Base-by-base conservation (phyloP, 148 eudicot genomes). In the Diospyros lotus region DNA sequence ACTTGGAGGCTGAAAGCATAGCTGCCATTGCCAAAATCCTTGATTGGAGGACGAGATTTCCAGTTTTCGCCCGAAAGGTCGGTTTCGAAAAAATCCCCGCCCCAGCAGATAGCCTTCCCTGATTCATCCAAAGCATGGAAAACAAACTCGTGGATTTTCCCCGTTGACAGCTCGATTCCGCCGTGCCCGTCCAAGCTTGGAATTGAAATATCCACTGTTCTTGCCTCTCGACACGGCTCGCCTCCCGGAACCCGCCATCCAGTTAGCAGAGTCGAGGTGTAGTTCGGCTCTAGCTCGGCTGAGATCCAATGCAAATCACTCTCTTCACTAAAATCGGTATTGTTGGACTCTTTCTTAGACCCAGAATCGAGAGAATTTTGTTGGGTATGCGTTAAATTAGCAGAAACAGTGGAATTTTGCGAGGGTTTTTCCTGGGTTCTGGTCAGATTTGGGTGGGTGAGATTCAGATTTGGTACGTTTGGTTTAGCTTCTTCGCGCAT, bases 11-110 rank as follows among this genome's bases (percentile, higher is more conserved):
- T 60, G 58, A 96, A 87, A 2, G 86, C 72, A 82, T 96, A 93
- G 10, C 83, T 89, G 13, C 99, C 99, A 69, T 96, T 93, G 4
- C 93, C 92, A 0, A 81, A 79, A 73, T 96, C 99, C 75, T 76
- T 86, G 42, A 85, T 69, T 0, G 93, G 92, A 6, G 99, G 98
- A 71, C 99, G 78, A 3, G 95, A 87, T 76, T 88, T 96, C 99
- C 99, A 96, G 1, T 28, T 46, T 1, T 88, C 97, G 5, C 97
- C 85, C 1, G 92, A 84, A 7, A 96, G 80, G 78, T 93, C 91
- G 7, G 86, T 84, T 81, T 96, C 99, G 73, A 89, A 93, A 71
- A 91, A 96, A 75, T 96, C 99, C 4, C 96, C 99, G 60, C 99
- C 99, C 5, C 73, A 2, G 74, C 99, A 93, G 58, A 40, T 88